Conservation (phyloP, 1,284 basidiomycete genomes). For the Cutaneotrichosporon arboriforme region DNA sequence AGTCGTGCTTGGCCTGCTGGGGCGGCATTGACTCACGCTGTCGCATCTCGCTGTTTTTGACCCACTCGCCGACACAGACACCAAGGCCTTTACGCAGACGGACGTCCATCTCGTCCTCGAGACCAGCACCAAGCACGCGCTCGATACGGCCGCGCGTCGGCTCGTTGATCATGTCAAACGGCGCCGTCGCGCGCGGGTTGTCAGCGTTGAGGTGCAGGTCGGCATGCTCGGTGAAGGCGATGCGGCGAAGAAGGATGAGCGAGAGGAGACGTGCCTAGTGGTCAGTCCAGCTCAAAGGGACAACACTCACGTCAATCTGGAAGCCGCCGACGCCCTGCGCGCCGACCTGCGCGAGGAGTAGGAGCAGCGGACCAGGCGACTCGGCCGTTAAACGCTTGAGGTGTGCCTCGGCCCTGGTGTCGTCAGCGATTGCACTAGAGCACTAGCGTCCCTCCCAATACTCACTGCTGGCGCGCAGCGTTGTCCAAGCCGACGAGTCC, state of each 20-base stretch:
- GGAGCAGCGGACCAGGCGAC: conserved; percentile 30
- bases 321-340: conserved; percentile 43
- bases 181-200: conserved; percentile 24
- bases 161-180: conserved; percentile 40
- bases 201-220: conserved; percentile 20
- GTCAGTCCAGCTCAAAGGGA: not conserved
- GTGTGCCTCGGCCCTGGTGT: conserved; percentile 32
- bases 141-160: conserved; percentile 33
- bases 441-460: not conserved
- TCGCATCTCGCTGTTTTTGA: conserved; percentile 28
- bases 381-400: conserved; percentile 26
- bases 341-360: conserved; percentile 42
- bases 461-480: conserved; percentile 30
- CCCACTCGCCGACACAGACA: conserved; percentile 36
- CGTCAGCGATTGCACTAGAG: not conserved
- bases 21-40: conserved; percentile 27
- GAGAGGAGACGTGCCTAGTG: conserved; percentile 36
- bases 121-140: conserved; percentile 35
- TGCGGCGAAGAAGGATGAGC: conserved; percentile 33
- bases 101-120: conserved; percentile 42
- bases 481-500: conserved; percentile 35
- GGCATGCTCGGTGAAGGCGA: conserved; percentile 30
- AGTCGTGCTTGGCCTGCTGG: not conserved
- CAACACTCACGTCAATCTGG: conserved; percentile 42
- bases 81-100: conserved; percentile 40